Conservation (phyloP, 2,329 filamentous ascomycete genomes). For the Coccinonectria pachysandricola region DNA sequence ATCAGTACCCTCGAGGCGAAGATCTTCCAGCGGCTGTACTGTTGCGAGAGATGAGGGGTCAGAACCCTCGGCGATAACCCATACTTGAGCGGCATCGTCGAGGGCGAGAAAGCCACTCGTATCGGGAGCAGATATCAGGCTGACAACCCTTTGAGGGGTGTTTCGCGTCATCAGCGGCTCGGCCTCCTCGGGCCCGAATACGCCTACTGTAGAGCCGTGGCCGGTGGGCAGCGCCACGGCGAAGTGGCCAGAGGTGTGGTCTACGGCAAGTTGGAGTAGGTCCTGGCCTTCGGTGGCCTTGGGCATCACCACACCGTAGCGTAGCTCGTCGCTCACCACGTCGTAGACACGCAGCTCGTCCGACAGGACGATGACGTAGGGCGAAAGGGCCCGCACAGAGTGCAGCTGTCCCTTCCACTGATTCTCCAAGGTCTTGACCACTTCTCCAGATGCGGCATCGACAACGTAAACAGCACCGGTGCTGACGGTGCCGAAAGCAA, state of each 20-base stretch:
- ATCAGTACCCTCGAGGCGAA: slow-evolving; percentile 35
- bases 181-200: slow-evolving; percentile 55
- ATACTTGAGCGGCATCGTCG: slow-evolving; percentile 66
- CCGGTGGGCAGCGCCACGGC: slow-evolving; percentile 46
- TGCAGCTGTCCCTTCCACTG: slow-evolving; percentile 56
- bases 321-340: slow-evolving; percentile 65
- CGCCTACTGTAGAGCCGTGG: slow-evolving; percentile 44
- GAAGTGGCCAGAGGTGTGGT: slow-evolving; percentile 53
- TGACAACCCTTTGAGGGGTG: slow-evolving; percentile 50
- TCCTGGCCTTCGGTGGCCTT: slow-evolving; percentile 29
- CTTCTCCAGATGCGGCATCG: slow-evolving; percentile 56
- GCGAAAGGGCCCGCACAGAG: slow-evolving; percentile 60
- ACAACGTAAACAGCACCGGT: slow-evolving; percentile 63
- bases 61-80: slow-evolving; percentile 49
- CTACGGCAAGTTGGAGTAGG: slow-evolving; percentile 60
- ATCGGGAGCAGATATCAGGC: slow-evolving; percentile 52
- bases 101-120: slow-evolving; percentile 65
- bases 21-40: slow-evolving; percentile 44
- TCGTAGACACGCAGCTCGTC: slow-evolving; percentile 71
- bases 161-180: slow-evolving; percentile 49
- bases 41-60: slow-evolving; percentile 41
- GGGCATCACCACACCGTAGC: slow-evolving; percentile 52
- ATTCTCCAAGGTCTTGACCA: slow-evolving; percentile 57
- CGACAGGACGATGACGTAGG: slow-evolving; percentile 66
- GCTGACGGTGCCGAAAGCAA: slow-evolving; percentile 44